Base-by-base conservation (phyloP, 352 stramenopile genomes). In the Pythium folliculosum region DNA sequence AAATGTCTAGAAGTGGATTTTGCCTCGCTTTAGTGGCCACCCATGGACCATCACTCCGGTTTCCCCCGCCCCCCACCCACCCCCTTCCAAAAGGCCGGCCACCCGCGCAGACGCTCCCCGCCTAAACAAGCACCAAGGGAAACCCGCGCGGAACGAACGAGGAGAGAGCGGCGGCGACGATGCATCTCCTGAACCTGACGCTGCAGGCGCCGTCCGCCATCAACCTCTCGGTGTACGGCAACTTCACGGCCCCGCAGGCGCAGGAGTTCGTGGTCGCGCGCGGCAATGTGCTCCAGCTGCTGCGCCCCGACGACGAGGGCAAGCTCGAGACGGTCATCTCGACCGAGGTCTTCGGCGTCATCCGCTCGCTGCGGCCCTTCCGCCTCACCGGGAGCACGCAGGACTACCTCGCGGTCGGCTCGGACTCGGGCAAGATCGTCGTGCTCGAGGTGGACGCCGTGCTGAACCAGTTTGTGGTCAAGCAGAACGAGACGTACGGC, bases 341-440 rank as follows among this genome's bases (percentile, higher is more conserved):
- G 16, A 94, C 84, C 19, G 80, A 97, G 61, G 84, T 94, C 3
- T 98, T 98, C 65, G 93, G 86, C 51, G 84, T 97, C 38, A 86
- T 99, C 19, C 90, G 98, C 7, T 90, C 87, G n/a, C 69, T 99
- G 21, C 72, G 88, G 53, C 77, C 94, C 19, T 97, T 99, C 70
- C 84, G 85, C 7, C 66, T 96, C 25, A 94, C 87, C 6, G 88
- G 86, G 16, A 82, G 88, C 63, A 80, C 90, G 30, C 95, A 97
- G 51, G 98, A 99, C 79, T 98, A 98, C 63, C 60, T 99, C 16
- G 95, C 98, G 0, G 87, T 99, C 7, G 96, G 91, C 10, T 97
- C 94, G 16, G 98, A 99, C 82, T 91, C 92, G 19, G 98, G 98
- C 53, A 97, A 97, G 72, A 82, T 99, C 54, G 88, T 96, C 7